Evolutionary conservation across 2,329 filamentous ascomycete genomes (phyloP).

Genomic region (Fusarium incarnatum): DNA sequence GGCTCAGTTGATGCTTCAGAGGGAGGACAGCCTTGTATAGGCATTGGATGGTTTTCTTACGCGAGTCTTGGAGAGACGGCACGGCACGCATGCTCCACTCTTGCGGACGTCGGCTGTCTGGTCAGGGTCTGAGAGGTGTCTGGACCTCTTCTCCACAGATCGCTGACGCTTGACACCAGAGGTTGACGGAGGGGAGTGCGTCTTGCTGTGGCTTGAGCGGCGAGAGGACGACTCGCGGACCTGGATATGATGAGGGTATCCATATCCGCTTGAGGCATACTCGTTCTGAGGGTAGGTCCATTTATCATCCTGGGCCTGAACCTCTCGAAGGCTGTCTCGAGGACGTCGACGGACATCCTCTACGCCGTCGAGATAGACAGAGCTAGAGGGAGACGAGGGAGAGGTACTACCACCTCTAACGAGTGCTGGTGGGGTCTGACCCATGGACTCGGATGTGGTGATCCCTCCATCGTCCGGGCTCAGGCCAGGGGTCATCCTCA

Average conservation of each 20-base stretch:
- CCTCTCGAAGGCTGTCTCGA: conserved; percentile 50
- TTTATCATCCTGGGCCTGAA: conserved; percentile 54
- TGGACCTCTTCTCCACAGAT: conserved; percentile 53
- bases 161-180: conserved; percentile 53
- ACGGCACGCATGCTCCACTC: conserved; percentile 61
- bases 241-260: conserved; percentile 51
- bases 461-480: conserved; percentile 50
- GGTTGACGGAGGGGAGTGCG: conserved; percentile 24
- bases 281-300: conserved; percentile 57
- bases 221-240: conserved; percentile 47
- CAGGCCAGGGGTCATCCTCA: conserved; percentile 52
- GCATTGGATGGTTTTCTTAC: conserved; percentile 53
- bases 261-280: conserved; percentile 48
- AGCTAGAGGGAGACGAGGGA: conserved; percentile 56
- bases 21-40: conserved; percentile 23
- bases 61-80: conserved; percentile 60
- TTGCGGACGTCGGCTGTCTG: conserved; percentile 63
- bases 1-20: conserved; percentile 46
- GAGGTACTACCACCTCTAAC: conserved; percentile 54
- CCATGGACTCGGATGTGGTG: conserved; percentile 53
- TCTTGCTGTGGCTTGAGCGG: conserved; percentile 37
- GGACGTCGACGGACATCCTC: conserved; percentile 49
- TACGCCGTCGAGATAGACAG: conserved; percentile 48
- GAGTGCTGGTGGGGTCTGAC: conserved; percentile 54
- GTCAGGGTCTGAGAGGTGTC: conserved; percentile 55